Percentiles rank a stretch among this genome's conserved stretches.
Evolutionary conservation across 1,284 basidiomycete species (phyloP).

Genomic region (Ustilago curta): DNA sequence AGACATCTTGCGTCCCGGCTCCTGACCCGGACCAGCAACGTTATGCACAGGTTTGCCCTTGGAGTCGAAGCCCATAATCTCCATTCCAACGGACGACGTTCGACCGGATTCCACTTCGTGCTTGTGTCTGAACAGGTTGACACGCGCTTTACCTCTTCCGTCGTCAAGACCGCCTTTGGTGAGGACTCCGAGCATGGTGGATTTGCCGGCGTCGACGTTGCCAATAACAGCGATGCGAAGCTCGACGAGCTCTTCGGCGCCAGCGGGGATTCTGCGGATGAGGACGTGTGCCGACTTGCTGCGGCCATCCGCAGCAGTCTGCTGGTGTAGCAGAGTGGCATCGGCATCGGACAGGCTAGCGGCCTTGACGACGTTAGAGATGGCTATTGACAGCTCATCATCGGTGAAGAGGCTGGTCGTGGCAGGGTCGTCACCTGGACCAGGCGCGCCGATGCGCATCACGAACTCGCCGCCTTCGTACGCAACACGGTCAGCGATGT

Average conservation of each 20-base stretch:
- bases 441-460: conserved; percentile 38
- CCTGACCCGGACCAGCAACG: conserved; percentile 37
- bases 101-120: conserved; percentile 96
- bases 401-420: conserved; percentile 25
- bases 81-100: conserved; percentile 94
- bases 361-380: conserved; percentile 47
- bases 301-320: conserved; percentile 17
- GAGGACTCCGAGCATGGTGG: conserved; percentile 86
- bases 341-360: conserved; percentile 46
- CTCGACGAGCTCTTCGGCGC: conserved; percentile 73
- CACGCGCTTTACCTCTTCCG: conserved; percentile 90
- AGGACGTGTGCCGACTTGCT: conserved; percentile 44
- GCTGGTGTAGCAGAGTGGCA: conserved; percentile 45
- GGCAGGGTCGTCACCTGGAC: conserved; percentile 4
- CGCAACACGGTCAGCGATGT: conserved; percentile 45
- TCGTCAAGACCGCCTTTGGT: conserved; percentile 87
- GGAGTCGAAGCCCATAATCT: conserved; percentile 74
- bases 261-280: conserved; percentile 54
- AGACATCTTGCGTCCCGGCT: conserved; percentile 55
- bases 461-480: conserved; percentile 56
- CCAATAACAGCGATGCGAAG: conserved; percentile 95
- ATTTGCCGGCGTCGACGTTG: conserved; percentile 87
- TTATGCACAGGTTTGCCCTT: conserved; percentile 55
- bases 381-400: conserved; percentile 47
- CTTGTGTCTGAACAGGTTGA: conserved; percentile 93